Percentiles rank a stretch among this genome's conserved stretches.
phyloP scores from a whole-genome alignment of 345 rosid genomes.

The Noccaea caerulescens region DNA sequence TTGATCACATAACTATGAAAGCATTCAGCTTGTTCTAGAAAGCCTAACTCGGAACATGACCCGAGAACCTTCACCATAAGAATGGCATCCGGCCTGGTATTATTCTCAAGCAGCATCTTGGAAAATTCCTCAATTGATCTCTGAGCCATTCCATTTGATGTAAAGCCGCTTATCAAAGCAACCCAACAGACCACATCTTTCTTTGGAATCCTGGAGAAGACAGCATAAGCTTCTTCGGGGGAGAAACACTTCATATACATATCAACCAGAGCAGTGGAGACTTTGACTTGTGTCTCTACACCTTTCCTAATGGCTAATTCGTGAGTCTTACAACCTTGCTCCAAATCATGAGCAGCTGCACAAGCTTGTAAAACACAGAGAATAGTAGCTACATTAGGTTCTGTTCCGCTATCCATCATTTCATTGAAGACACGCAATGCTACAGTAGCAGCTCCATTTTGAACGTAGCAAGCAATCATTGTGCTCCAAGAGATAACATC shows the following conservation, averaged over 20 bases:
- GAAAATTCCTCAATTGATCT: slow-evolving; percentile 50
- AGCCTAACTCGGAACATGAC: slow-evolving; percentile 56
- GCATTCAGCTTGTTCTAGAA: slow-evolving; percentile 56
- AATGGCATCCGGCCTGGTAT: slow-evolving; percentile 58
- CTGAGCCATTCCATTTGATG: slow-evolving; percentile 55
- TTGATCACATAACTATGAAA: slow-evolving; percentile 55
- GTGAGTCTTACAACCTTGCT: slow-evolving; percentile 56
- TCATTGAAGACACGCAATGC: slow-evolving; percentile 50
- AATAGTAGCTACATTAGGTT: slow-evolving; percentile 51
- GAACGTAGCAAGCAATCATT: slow-evolving; percentile 50
- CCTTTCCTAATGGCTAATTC: slow-evolving; percentile 49
- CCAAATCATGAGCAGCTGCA: slow-evolving; percentile 49
- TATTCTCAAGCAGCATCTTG: slow-evolving; percentile 47
- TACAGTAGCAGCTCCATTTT: slow-evolving; percentile 45
- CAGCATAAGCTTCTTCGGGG: slow-evolving; percentile 52
- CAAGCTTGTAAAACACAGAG: slow-evolving; percentile 58
- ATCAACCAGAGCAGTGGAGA: slow-evolving; percentile 59
- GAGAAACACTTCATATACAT: slow-evolving; percentile 67
- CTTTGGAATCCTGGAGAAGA: slow-evolving; percentile 51
- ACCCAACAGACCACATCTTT: slow-evolving; percentile 69
- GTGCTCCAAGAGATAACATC: slow-evolving; percentile 71
- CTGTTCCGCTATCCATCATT: slow-evolving; percentile 48
- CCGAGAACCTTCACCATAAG: slow-evolving; percentile 61
- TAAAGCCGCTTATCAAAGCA: slow-evolving; percentile 59
- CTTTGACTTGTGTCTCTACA: slow-evolving; percentile 48